A percentile compares a stretch with the other conserved stretches of the same genome.
These are phyloP conservation scores for Eimeria tenella DNA, from an alignment of 169 alveolate genomes.

Conservation along the genomic window DNA sequence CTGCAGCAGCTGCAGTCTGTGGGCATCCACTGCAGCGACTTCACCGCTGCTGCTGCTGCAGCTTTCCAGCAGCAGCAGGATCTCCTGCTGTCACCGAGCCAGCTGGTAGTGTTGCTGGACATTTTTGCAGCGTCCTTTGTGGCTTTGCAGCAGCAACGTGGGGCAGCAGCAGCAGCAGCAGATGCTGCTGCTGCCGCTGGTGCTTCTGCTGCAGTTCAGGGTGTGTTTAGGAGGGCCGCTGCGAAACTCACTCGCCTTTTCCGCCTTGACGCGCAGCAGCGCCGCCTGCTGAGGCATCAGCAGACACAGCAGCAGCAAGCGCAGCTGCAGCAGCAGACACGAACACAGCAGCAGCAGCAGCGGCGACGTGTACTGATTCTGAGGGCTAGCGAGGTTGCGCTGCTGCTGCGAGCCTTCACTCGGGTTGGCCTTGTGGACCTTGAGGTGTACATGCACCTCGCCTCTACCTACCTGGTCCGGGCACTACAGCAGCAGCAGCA, in stretches of 20 bases:
- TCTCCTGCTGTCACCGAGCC: constrained; percentile 7
- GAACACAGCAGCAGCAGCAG: constrained; percentile 10
- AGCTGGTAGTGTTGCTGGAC: constrained; percentile 43
- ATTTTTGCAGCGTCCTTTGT: constrained; percentile 14
- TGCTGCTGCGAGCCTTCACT: constrained; percentile 17
- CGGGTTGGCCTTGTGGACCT: constrained; percentile 16
- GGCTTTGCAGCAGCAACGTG: not conserved
- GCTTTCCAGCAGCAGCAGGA: not conserved
- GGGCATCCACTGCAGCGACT: constrained; percentile 18
- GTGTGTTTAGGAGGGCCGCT: constrained; percentile 2
- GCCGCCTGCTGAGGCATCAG: constrained; percentile 42
- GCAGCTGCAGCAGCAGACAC: not conserved
- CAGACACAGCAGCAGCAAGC: not conserved
- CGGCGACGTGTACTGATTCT: constrained; percentile 15
- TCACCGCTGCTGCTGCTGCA: constrained; percentile 39
- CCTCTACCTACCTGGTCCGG: constrained; percentile 17
- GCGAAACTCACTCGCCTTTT: not conserved
- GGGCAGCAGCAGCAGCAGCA: constrained; percentile 5
- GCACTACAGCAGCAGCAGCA: constrained; percentile 59
- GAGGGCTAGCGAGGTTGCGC: constrained; percentile 2
- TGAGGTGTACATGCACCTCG: constrained; percentile 31
- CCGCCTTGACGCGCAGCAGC: constrained; percentile 42
- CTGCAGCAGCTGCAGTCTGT: not conserved
- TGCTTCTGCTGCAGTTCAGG: not conserved
- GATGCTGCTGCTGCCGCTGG: not conserved